Evolutionary conservation across 768 basidiomycete genomes (phyloP).

Genomic region (Suillus tomentosus): DNA sequence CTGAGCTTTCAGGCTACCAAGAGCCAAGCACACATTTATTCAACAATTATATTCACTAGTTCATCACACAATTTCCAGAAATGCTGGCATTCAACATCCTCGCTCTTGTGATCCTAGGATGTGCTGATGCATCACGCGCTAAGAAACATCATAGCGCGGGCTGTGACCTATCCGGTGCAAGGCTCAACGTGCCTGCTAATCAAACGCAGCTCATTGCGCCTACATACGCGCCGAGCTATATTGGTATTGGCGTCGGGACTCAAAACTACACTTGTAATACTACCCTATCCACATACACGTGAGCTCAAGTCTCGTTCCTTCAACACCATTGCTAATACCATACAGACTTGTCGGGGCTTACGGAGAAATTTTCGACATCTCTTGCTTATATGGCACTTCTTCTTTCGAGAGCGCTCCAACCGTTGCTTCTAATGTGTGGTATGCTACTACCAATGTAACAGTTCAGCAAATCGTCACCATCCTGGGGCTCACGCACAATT

Average conservation of each 20-base stretch:
- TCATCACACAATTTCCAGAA: neutral
- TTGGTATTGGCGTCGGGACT: conserved; percentile 49
- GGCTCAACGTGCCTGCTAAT: conserved; percentile 28
- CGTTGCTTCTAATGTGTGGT: conserved; percentile 35
- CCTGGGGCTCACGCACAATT: conserved; percentile 14
- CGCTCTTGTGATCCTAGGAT: conserved; percentile 1
- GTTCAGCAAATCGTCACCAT: conserved; percentile 18
- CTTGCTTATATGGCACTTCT: conserved; percentile 43
- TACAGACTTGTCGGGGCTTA: conserved; percentile 49
- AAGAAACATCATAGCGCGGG: neutral
- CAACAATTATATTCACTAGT: neutral
- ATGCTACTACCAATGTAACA: conserved; percentile 22
- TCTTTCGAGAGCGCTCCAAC: conserved; percentile 35
- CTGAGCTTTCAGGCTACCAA: neutral
- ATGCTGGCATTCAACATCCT: conserved; percentile 7
- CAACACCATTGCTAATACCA: neutral
- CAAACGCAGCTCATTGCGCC: conserved; percentile 41
- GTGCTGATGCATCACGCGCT: neutral
- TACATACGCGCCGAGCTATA: conserved; percentile 36
- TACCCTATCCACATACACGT: conserved; percentile 48
- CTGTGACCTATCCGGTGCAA: conserved; percentile 27
- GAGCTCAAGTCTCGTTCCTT: conserved; percentile 21
- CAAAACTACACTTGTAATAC: conserved; percentile 58
- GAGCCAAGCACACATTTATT: conserved; percentile 2
- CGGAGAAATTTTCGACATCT: conserved; percentile 57